These are phyloP conservation scores for Fraxinus greggii DNA, from an alignment of 305 asterid species.

Conservation along the genomic window DNA sequence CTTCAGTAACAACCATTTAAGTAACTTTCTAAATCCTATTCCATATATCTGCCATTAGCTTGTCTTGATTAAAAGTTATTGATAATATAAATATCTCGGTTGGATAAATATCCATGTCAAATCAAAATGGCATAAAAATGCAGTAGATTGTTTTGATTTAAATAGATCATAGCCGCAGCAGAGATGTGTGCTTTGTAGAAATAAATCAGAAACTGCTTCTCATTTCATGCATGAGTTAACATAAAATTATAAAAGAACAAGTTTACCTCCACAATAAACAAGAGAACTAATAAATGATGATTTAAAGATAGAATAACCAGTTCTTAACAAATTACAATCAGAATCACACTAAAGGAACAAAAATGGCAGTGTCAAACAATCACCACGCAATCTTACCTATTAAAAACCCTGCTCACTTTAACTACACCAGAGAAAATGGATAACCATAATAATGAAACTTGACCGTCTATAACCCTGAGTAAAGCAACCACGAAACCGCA, in stretches of 20 bases:
- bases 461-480: not conserved
- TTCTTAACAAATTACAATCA: not conserved
- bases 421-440: not conserved
- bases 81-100: not conserved
- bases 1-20: not conserved
- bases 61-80: not conserved
- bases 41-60: not conserved
- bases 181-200: not conserved
- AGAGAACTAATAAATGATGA: not conserved
- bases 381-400: not conserved
- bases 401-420: not conserved
- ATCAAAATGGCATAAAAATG: not conserved
- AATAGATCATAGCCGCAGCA: not conserved
- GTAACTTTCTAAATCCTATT: not conserved
- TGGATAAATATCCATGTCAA: not conserved
- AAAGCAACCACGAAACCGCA: not conserved
- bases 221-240: not conserved
- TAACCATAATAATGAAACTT: slow-evolving; percentile 3
- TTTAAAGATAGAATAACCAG: not conserved
- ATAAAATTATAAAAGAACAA: not conserved
- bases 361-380: not conserved
- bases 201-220: not conserved
- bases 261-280: not conserved
- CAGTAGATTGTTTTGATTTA: not conserved
- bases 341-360: not conserved